A percentile compares a stretch with the other conserved stretches of the same genome.
Evolutionary conservation across 1,284 basidiomycete genomes (phyloP).

Genomic region (Stygiomarasmius scandens): DNA sequence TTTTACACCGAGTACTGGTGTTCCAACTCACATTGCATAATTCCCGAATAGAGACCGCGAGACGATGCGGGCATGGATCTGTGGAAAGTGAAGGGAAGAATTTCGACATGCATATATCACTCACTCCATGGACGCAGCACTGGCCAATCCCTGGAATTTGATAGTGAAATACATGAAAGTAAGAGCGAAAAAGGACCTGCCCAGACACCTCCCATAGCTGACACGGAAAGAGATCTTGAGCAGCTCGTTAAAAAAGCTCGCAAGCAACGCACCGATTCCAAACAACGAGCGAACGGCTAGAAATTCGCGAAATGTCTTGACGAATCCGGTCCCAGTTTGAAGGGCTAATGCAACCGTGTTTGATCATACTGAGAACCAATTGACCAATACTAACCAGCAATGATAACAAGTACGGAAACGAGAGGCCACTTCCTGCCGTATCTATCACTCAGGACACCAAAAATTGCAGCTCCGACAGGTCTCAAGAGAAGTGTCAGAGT

Average conservation of each 20-base stretch:
- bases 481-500: conserved; percentile 22
- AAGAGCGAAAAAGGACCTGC: conserved; percentile 7
- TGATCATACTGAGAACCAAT: not conserved
- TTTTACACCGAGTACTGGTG: conserved; percentile 66
- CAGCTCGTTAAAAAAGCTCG: too few relatives aligned
- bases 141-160: conserved; percentile 30
- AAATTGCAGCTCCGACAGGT: conserved; percentile 18
- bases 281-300: conserved; percentile 11
- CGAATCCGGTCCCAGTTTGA: conserved; percentile 11
- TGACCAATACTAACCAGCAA: not conserved
- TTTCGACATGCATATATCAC: too few relatives aligned
- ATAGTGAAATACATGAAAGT: not conserved
- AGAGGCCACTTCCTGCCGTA: conserved; percentile 11
- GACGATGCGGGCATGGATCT: conserved; percentile 18
- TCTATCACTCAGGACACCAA: conserved; percentile 6
- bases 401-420: not conserved
- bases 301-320: conserved; percentile 10
- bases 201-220: conserved; percentile 16
- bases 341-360: not conserved
- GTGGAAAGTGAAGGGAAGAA: too few relatives aligned
- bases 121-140: conserved; percentile 19
- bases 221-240: too few relatives aligned
- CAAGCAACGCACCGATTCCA: not conserved
- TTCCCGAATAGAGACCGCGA: conserved; percentile 18
- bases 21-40: conserved; percentile 42